phyloP scores from a whole-genome alignment of 345 rosid genomes.

The Combretum micranthum region DNA sequence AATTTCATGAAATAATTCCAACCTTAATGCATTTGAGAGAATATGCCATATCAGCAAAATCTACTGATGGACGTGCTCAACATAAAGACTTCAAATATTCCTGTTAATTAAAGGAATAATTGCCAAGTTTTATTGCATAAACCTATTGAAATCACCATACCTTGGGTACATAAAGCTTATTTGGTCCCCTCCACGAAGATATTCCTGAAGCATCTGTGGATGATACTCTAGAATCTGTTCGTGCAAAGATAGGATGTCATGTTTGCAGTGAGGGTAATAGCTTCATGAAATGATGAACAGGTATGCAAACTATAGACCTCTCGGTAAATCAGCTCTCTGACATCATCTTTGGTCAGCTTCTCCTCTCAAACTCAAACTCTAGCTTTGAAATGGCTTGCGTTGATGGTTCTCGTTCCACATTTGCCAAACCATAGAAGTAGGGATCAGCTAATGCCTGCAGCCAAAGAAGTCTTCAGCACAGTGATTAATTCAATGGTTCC shows the following conservation, averaged over 20 bases:
- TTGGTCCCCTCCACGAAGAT: constrained; percentile 91
- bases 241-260: constrained; percentile 12
- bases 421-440: constrained; percentile 76
- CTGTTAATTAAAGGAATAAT: no score
- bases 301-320: constrained; percentile 50
- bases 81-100: neutral
- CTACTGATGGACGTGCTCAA: neutral
- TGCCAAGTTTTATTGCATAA: no score
- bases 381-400: constrained; percentile 89
- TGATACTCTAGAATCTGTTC: constrained; percentile 90
- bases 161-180: constrained; percentile 98
- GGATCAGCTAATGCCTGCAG: constrained; percentile 90
- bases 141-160: constrained; percentile 16
- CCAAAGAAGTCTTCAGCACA: constrained; percentile 5
- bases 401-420: constrained; percentile 83
- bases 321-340: constrained; percentile 89
- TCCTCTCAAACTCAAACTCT: constrained; percentile 98
- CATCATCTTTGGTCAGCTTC: constrained; percentile 87
- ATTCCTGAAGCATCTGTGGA: constrained; percentile 91
- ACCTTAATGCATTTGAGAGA: no score
- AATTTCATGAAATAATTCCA: no score
- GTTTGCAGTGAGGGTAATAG: neutral
- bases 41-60: no score
- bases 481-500: constrained; percentile 5
- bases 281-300: constrained; percentile 8